Conservation (phyloP, 2,329 filamentous ascomycete species). For the Cytospora chrysosperma region DNA sequence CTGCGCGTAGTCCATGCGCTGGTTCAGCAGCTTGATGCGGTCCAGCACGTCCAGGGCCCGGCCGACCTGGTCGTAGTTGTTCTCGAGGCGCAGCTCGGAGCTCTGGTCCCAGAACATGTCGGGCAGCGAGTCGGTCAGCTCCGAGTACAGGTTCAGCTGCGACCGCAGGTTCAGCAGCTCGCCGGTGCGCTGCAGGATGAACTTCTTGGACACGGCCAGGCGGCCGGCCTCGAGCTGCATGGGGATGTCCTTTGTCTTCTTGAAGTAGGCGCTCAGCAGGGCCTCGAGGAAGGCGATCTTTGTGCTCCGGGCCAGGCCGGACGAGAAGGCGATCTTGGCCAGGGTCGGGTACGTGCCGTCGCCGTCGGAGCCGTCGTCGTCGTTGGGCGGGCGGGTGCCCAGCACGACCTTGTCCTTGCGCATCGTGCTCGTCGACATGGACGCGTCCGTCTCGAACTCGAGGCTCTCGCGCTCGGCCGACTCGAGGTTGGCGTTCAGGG, state of each 20-base stretch:
- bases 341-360: constrained; percentile 56
- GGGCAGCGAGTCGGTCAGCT: constrained; percentile 90
- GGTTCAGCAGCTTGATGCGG: constrained; percentile 86
- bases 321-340: constrained; percentile 95
- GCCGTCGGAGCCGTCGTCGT: constrained; percentile 42
- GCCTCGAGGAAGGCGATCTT: constrained; percentile 91
- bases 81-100: constrained; percentile 85
- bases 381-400: constrained; percentile 64
- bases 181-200: constrained; percentile 91
- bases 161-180: constrained; percentile 86
- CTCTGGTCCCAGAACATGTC: constrained; percentile 96
- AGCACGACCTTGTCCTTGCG: constrained; percentile 86
- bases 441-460: constrained; percentile 76
- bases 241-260: constrained; percentile 80
- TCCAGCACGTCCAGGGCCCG: constrained; percentile 87
- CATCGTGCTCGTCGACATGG: constrained; percentile 72
- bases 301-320: constrained; percentile 85
- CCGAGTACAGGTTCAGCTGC: constrained; percentile 93
- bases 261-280: constrained; percentile 78
- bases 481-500: constrained; percentile 68
- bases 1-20: constrained; percentile 97
- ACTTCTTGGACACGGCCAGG: constrained; percentile 55
- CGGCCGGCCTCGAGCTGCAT: constrained; percentile 63
- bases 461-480: constrained; percentile 71
- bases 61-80: constrained; percentile 93